Evolutionary conservation across 495 filamentous ascomycete genomes (phyloP).

Genomic region (Hypomontagnella monticulosa): DNA sequence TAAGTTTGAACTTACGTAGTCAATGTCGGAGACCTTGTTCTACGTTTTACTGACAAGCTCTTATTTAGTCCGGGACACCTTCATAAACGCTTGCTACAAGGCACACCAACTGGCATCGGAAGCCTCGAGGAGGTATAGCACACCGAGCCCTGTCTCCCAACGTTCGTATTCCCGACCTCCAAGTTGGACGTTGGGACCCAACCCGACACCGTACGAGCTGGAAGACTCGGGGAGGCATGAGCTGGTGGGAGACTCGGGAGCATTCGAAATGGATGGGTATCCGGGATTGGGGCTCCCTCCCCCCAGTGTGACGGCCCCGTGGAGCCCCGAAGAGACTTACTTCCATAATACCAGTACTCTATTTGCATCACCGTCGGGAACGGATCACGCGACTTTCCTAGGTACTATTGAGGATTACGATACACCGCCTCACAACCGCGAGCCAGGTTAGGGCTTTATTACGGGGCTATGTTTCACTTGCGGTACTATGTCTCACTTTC

Average conservation of each 20-base stretch:
- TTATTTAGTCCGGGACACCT: constrained; percentile 31
- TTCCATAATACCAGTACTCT: constrained; percentile 14
- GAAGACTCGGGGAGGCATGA: constrained; percentile 7
- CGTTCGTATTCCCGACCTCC: constrained; percentile 11
- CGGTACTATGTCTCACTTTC: no score
- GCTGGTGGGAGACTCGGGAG: constrained; percentile 8
- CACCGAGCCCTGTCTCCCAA: constrained; percentile 8
- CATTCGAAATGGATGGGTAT: constrained; percentile 1
- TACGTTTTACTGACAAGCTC: background rate
- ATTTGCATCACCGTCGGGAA: background rate
- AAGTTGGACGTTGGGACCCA: constrained; percentile 15
- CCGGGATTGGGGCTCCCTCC: constrained; percentile 18
- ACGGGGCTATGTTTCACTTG: no score
- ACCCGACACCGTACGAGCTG: constrained; percentile 1
- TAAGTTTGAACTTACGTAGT: constrained; percentile 4
- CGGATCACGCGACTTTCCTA: background rate
- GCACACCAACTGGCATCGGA: constrained; percentile 19
- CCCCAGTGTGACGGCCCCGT: constrained; percentile 14
- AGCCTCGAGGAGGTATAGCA: constrained; percentile 13
- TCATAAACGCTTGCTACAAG: constrained; percentile 39
- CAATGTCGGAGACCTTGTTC: background rate
- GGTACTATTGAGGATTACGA: background rate
- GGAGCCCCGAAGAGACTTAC: constrained; percentile 3
- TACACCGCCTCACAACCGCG: background rate
- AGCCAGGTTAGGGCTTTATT: constrained; percentile 1